These are phyloP conservation scores for Scutellaria galericulata DNA, from an alignment of 257 asterid genomes.

Conservation along the genomic window DNA sequence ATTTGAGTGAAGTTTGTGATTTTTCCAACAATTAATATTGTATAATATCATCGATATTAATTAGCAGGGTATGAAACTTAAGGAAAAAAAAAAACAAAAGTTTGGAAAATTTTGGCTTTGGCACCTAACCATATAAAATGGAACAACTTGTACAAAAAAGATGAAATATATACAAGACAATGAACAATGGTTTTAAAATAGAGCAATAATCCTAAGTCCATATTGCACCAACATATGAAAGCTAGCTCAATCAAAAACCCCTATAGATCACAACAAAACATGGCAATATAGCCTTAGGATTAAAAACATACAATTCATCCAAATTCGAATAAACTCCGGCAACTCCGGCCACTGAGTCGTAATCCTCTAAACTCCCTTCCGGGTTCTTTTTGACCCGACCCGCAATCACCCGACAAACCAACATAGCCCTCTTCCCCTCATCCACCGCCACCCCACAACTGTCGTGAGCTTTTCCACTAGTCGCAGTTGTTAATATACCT, in stretches of 20 bases:
- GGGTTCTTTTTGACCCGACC: conserved; percentile 76
- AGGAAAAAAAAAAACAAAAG: not conserved
- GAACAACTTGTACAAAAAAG: conserved; percentile 19
- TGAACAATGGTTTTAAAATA: conserved; percentile 27
- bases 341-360: conserved; percentile 71
- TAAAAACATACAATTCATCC: conserved; percentile 81
- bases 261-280: conserved; percentile 84
- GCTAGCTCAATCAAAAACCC: conserved; percentile 46
- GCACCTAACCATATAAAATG: conserved; percentile 10
- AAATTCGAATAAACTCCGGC: conserved; percentile 72
- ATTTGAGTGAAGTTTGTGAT: too few species aligned
- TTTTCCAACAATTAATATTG: too few species aligned
- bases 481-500: conserved; percentile 77
- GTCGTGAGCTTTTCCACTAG: conserved; percentile 87
- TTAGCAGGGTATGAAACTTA: not conserved
- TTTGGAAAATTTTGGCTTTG: not conserved
- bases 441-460: conserved; percentile 44
- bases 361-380: conserved; percentile 69
- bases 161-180: conserved; percentile 35
- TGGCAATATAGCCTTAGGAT: conserved; percentile 88
- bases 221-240: conserved; percentile 23
- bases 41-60: not conserved
- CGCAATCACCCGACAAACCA: conserved; percentile 88
- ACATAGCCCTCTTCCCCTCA: conserved; percentile 76
- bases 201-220: conserved; percentile 25